Percentiles rank a stretch among this genome's conserved stretches.
These are phyloP conservation scores for Hortiboletus flavorubellus DNA, from an alignment of 768 basidiomycete genomes.

Conservation along the genomic window DNA sequence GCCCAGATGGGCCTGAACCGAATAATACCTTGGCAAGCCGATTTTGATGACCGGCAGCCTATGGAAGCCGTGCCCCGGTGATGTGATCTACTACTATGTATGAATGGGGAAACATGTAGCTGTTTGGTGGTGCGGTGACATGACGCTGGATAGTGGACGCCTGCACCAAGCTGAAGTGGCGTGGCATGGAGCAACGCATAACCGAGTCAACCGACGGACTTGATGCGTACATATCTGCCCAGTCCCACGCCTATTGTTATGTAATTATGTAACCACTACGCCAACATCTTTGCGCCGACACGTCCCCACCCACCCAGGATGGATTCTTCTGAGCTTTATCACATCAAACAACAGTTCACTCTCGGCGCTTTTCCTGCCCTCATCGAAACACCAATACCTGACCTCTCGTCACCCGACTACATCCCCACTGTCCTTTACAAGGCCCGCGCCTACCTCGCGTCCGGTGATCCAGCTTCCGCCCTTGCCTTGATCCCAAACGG, in stretches of 20 bases:
- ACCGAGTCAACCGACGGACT: background rate
- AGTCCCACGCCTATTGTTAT: too few species aligned
- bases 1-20: constrained; percentile 18
- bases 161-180: too few species aligned
- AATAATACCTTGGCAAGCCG: constrained; percentile 11
- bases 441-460: constrained; percentile 73
- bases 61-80: background rate
- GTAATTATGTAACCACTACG: too few species aligned
- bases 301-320: constrained; percentile 26
- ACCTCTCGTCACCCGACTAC: constrained; percentile 61
- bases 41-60: background rate
- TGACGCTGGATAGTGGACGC: background rate
- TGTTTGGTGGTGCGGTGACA: background rate
- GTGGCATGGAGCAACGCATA: background rate
- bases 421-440: constrained; percentile 67
- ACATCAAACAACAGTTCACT: constrained; percentile 72
- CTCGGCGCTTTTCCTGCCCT: constrained; percentile 74
- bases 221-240: background rate
- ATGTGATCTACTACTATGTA: background rate
- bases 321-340: constrained; percentile 63
- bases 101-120: background rate
- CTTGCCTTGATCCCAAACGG: constrained; percentile 53
- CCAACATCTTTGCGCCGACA: too few species aligned
- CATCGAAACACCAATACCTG: constrained; percentile 51
- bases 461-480: constrained; percentile 55